Percentiles rank a stretch among this genome's conserved stretches.
Evolutionary conservation across 78 protist genomes (phyloP).

Genomic region (Planoprotostelium fungivorum): DNA sequence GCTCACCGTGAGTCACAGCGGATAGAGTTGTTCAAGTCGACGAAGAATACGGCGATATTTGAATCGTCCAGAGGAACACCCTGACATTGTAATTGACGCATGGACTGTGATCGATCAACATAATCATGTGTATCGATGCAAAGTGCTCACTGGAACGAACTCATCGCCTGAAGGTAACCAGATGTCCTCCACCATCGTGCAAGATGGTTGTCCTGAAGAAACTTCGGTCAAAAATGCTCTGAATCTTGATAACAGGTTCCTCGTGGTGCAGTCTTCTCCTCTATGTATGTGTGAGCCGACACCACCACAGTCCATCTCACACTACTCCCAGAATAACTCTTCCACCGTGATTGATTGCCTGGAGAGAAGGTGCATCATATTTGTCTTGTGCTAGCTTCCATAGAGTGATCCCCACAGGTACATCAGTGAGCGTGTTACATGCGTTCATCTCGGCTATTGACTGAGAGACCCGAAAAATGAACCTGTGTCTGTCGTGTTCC

Average conservation of each 20-base stretch:
- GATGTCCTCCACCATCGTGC: neutral
- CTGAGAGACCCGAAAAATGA: too few species aligned
- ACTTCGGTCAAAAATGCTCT: neutral
- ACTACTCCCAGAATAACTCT: neutral
- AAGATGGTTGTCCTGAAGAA: neutral
- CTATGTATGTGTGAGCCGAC: too few species aligned
- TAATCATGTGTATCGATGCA: neutral
- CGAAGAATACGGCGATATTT: neutral
- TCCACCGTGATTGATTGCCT: neutral
- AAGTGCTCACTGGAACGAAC: neutral
- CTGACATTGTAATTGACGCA: neutral
- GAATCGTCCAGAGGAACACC: neutral
- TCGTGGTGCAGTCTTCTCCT: too few species aligned
- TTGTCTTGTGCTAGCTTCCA: too few species aligned
- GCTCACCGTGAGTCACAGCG: too few species aligned
- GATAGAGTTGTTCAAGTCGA: neutral
- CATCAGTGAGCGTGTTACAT: too few species aligned
- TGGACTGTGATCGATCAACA: neutral
- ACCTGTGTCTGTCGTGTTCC: too few species aligned
- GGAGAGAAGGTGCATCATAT: neutral
- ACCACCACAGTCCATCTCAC: too few species aligned
- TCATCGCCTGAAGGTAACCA: neutral
- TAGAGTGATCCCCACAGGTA: too few species aligned
- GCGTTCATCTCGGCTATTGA: too few species aligned
- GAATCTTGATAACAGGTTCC: neutral